These are phyloP conservation scores for Combretum micranthum DNA, from an alignment of 345 rosid species.

Conservation along the genomic window DNA sequence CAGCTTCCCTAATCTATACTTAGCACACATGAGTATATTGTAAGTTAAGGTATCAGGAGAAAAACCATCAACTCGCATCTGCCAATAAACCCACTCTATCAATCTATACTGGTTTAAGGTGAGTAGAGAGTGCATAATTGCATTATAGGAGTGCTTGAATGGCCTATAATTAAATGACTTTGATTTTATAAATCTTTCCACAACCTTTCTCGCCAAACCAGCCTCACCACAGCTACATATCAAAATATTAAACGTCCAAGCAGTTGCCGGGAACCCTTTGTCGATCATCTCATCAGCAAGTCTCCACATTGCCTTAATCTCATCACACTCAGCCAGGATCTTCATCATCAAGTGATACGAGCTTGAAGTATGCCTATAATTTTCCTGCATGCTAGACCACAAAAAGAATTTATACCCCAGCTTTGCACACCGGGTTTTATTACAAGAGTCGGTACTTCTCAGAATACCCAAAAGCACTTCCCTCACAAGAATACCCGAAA, in stretches of 20 bases:
- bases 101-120: conserved; percentile 50
- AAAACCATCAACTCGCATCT: conserved; percentile 59
- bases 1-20: conserved; percentile 64
- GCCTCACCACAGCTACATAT: conserved; percentile 78
- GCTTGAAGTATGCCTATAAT: conserved; percentile 56
- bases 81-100: conserved; percentile 86
- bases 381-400: conserved; percentile 59
- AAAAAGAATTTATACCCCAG: conserved; percentile 65
- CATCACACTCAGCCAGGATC: conserved; percentile 69
- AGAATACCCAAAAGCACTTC: conserved; percentile 69
- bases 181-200: conserved; percentile 73
- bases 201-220: conserved; percentile 59
- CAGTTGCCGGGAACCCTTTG: conserved; percentile 64
- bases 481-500: conserved; percentile 73
- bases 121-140: conserved; percentile 56
- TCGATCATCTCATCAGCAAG: conserved; percentile 78
- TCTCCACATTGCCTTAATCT: conserved; percentile 90
- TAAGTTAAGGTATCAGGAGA: conserved; percentile 61
- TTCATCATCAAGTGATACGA: conserved; percentile 74
- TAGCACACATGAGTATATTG: conserved; percentile 64
- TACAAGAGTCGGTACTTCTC: conserved; percentile 32
- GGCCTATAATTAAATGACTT: conserved; percentile 72
- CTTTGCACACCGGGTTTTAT: conserved; percentile 53
- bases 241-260: conserved; percentile 73
- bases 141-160: conserved; percentile 70